Evolutionary conservation across 345 rosid species (phyloP).

Genomic region (Eutrema heterophyllum): DNA sequence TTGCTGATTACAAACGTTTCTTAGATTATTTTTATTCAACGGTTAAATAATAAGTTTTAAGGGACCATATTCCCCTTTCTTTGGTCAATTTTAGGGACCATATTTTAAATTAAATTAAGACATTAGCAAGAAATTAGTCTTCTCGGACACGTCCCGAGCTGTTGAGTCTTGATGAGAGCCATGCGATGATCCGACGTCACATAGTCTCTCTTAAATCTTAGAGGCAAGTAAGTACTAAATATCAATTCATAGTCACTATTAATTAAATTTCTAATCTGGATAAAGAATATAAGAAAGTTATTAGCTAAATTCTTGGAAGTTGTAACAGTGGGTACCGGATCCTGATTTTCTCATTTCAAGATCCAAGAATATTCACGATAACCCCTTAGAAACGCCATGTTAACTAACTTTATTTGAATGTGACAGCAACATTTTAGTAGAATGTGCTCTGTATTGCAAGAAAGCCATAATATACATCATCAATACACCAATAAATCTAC

Average conservation of each 20-base stretch:
- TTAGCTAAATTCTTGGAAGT: not conserved
- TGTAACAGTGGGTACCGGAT: not conserved
- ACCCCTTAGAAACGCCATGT: slow-evolving; percentile 1
- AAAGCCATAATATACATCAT: not conserved
- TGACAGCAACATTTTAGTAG: not conserved
- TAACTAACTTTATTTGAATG: slow-evolving; percentile 8
- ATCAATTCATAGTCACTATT: not conserved
- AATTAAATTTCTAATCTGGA: not conserved
- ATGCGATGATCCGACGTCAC: not conserved
- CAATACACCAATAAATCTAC: not conserved
- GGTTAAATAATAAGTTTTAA: not conserved
- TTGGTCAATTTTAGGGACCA: not conserved
- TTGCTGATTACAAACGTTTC: not conserved
- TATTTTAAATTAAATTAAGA: not conserved
- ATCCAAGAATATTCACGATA: slow-evolving; percentile 26
- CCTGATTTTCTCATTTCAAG: slow-evolving; percentile 15
- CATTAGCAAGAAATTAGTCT: not conserved
- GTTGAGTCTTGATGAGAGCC: not conserved
- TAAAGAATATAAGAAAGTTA: not conserved
- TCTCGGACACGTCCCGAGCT: slow-evolving; percentile 7
- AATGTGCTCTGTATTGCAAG: not conserved
- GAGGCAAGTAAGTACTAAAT: not conserved
- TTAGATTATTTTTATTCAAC: not conserved
- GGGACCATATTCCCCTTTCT: not conserved
- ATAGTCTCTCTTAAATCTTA: not conserved